Percentiles rank a stretch among this genome's conserved stretches.
These are phyloP conservation scores for Thraustotheca clavata DNA, from an alignment of 352 stramenopile species.

Conservation along the genomic window DNA sequence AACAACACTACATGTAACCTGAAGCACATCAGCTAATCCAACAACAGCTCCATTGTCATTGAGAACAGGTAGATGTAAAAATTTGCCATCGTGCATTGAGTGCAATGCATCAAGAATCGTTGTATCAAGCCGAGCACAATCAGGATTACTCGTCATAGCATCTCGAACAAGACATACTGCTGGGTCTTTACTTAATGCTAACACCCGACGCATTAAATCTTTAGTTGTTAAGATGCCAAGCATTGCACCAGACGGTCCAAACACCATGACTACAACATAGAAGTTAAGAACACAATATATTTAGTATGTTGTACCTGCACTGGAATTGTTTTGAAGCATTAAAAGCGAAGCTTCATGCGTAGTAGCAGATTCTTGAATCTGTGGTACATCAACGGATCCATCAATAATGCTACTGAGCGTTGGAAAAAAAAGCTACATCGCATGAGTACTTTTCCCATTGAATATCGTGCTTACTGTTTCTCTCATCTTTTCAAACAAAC, in stretches of 20 bases:
- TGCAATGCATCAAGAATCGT: slow-evolving; percentile 96
- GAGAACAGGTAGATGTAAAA: slow-evolving; percentile 95
- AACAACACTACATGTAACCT: slow-evolving; percentile 85
- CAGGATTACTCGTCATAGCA: slow-evolving; percentile 94
- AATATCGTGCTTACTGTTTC: slow-evolving; percentile 42
- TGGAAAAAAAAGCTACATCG: slow-evolving; percentile 65
- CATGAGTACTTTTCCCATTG: neutral
- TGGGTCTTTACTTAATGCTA: slow-evolving; percentile 84
- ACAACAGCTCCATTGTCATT: slow-evolving; percentile 83
- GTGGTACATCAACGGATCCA: slow-evolving; percentile 46
- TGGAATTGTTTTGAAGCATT: slow-evolving; percentile 76
- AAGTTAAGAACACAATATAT: neutral
- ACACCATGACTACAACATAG: slow-evolving; percentile 72
- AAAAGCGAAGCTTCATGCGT: slow-evolving; percentile 61
- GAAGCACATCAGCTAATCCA: slow-evolving; percentile 94
- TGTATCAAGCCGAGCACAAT: slow-evolving; percentile 86
- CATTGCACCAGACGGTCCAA: slow-evolving; percentile 71
- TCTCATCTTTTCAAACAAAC: slow-evolving; percentile 74
- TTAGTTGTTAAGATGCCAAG: slow-evolving; percentile 97
- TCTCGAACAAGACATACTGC: slow-evolving; percentile 65
- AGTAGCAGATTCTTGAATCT: slow-evolving; percentile 40
- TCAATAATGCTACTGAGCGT: slow-evolving; percentile 71
- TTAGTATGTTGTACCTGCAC: slow-evolving; percentile 29
- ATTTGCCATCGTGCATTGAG: slow-evolving; percentile 96
- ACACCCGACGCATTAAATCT: slow-evolving; percentile 94